These are phyloP conservation scores for Psophocarpus tetragonolobus DNA, from an alignment of 306 rosid genomes.

Conservation along the genomic window DNA sequence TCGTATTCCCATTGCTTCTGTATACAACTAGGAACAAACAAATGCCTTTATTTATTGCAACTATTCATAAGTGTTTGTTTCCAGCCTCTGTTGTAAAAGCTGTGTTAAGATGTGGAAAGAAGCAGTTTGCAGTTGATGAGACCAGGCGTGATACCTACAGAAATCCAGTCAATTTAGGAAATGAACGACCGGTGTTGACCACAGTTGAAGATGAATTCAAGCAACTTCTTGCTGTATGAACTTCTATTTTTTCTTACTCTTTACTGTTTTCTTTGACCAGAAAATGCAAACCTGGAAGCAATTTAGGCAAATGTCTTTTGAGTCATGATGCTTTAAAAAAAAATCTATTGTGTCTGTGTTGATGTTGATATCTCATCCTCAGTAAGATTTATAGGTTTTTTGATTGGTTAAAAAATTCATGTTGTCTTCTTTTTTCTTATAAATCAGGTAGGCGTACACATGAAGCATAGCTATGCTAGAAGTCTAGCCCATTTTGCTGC, in stretches of 20 bases:
- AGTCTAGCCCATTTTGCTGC: conserved; percentile 83
- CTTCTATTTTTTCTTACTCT: background rate
- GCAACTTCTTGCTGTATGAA: conserved; percentile 72
- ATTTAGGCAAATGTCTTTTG: conserved; percentile 13
- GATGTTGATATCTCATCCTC: background rate
- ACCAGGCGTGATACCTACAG: conserved; percentile 81
- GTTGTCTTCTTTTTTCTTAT: background rate
- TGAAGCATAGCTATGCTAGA: conserved; percentile 76
- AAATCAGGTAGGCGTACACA: conserved; percentile 72
- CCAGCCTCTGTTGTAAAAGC: conserved; percentile 89
- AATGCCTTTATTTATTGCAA: conserved; percentile 11
- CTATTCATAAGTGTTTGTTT: conserved; percentile 18
- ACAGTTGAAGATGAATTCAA: conserved; percentile 62
- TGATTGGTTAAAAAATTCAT: background rate
- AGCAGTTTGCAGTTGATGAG: conserved; percentile 74
- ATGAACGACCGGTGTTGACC: conserved; percentile 47
- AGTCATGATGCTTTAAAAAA: conserved; percentile 7
- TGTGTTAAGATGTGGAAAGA: conserved; percentile 74
- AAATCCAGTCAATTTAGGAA: conserved; percentile 40
- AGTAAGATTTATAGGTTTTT: background rate
- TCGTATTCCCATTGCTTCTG: background rate
- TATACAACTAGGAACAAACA: background rate
- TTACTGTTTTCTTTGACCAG: conserved; percentile 6
- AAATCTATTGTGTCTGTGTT: background rate
- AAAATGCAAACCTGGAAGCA: conserved; percentile 10